Base-by-base conservation (phyloP, 108 stramenopile species). In the Skeletonema menzelii region DNA sequence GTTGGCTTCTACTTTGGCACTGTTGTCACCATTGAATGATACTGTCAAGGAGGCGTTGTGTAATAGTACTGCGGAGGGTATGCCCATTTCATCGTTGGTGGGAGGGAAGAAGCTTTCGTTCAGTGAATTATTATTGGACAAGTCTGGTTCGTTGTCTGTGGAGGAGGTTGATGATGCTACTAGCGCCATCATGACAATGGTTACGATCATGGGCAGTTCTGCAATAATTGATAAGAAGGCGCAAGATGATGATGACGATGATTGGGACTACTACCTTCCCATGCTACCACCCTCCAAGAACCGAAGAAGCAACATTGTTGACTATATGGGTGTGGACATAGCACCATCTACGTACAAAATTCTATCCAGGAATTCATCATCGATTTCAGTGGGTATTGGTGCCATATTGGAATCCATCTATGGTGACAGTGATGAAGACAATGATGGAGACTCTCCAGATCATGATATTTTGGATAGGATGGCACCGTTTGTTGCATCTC, bases 241-340 rank as follows among this genome's bases (percentile, higher is more conserved):
- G 15, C 17, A 28, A 31, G 58, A 70, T 34, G 40, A 38, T 2
- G 69, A 40, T 38, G 66, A 40, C 27, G 66, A 73, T 22, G 26
- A 22, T 1, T 82, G 73, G 77, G 42, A 72, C 12, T 61, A 79
- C 35, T 72, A 75, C 38, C 67, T 79, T 0, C 77, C 82, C 1
- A 47, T 79, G 77, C 63, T 67, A 1, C 82, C 78, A 13, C 58
- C 77, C 37, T 59, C 49, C 22, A 69, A 59, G 47, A 28, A 34
- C 13, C 17, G 26, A 27, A 59, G 5, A 1, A 60, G 30, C 22
- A 66, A 66, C 8, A 59, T 47, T 47, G 47, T 81, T 35, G 73
- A 81, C 56, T 75, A 75, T 30, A 13, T 81, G 32, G 80, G 80
- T 62, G 74, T 73, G 28, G 73, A 81, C 13, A 46, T 81, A 26